Base-by-base conservation (phyloP, 164 flowering plant genomes). In the Amborella trichopoda region DNA sequence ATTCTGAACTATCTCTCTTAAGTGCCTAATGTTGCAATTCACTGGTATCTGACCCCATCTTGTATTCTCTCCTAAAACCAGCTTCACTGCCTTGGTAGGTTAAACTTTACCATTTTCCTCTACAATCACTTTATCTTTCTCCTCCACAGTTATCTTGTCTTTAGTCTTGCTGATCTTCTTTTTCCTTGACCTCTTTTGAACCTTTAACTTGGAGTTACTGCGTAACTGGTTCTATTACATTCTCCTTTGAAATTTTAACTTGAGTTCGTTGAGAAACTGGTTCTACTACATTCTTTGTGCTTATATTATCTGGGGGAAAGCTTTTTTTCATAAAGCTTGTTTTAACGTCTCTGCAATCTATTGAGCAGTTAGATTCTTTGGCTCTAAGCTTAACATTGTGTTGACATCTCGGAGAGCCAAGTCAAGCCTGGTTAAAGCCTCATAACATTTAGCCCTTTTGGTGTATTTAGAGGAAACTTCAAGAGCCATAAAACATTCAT, bases 401-500 rank as follows among this genome's bases (percentile, higher is more conserved):
- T 53, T 56, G 20, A 81, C 76, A 72, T 89, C 97, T 63, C 70
- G 74, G 14, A 74, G 44, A 2, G 95, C 95, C 66, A 77, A 69
- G 27, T 86, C 89, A 25, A 77, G 54, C 69, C 72, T 64, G 62
- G 80, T 77, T 63, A 89, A 55, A 22, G 74, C 78, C 51, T 85
- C 88, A 40, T 85, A 89, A 62, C 95, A 86, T 58, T 76, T 69
- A 2, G 94, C 83, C 50, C 95, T 68, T 59, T 86, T 83, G 46
- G 75, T 83, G 41, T 85, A 86, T 61, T 67, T 79, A 3, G 95
- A 93, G 4, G 79, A 51, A 26, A 76, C 80, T 60, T 77, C 84
- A 22, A 90, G 79, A 16, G 97, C 95, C 63, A 81, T 64, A 69
- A 76, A 74, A 64, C 97, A 90, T 60, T 86, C 94, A n/a, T 65